These are phyloP conservation scores for Termitomyces sp. DNA, from an alignment of 768 basidiomycete species.

Conservation along the genomic window DNA sequence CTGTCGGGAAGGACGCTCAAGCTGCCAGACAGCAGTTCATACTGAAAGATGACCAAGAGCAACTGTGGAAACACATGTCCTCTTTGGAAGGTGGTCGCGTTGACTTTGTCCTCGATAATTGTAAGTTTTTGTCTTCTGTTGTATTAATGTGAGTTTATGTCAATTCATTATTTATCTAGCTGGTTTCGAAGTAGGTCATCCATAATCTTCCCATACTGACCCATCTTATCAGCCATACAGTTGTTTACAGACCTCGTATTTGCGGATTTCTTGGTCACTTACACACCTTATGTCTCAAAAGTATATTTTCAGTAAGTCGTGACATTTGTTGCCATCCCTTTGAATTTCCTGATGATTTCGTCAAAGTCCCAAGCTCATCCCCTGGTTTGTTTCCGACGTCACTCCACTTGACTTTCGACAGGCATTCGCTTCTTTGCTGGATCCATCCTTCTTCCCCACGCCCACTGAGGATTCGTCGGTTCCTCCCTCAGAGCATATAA, in stretches of 20 bases:
- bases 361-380: constrained; percentile 83
- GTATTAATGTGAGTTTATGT: neutral
- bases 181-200: constrained; percentile 74
- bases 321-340: neutral
- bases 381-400: constrained; percentile 97
- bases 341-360: constrained; percentile 1
- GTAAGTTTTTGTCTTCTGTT: constrained; percentile 33
- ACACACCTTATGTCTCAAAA: constrained; percentile 76
- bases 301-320: constrained; percentile 85
- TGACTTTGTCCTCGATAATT: constrained; percentile 92
- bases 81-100: constrained; percentile 52
- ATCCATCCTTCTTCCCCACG: constrained; percentile 57
- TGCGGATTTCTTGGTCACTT: constrained; percentile 88
- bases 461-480: constrained; percentile 18
- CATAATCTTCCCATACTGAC: neutral
- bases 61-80: constrained; percentile 71
- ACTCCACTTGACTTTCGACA: constrained; percentile 78
- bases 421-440: constrained; percentile 55
- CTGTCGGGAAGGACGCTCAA: constrained; percentile 79
- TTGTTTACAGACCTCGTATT: constrained; percentile 92
- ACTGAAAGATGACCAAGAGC: constrained; percentile 76
- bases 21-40: constrained; percentile 75
- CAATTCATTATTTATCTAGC: constrained; percentile 39
- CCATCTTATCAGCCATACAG: constrained; percentile 32
- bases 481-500: constrained; percentile 37